Base-by-base conservation (phyloP, 306 rosid species). In the Prunus davidiana region DNA sequence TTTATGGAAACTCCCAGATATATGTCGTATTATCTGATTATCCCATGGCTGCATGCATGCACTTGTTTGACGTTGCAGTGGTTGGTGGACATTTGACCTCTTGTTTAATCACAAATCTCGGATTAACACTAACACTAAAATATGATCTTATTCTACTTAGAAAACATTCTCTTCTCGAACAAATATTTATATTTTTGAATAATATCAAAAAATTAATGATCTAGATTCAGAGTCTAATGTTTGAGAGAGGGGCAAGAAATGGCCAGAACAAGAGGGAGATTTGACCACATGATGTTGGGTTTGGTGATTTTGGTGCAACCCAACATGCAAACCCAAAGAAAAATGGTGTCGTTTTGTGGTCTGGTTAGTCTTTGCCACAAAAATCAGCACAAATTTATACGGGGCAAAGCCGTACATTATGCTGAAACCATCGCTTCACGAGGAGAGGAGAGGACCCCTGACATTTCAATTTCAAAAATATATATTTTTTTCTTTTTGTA, bases 361-460 rank as follows among this genome's bases (percentile, higher is more conserved):
- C 67, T 15, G 4, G 41, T 62, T 27, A 28, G 43, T 30, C 43
- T 2, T 62, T 19, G 22, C 24, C 24, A n/a, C 54, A 24, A 43
- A 18, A 9, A 73, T 2, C 43, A 15, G 41, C 24, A 41, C 66
- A 13, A 56, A 1, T 60, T 43, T 18, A 25, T 9, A 73, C 6
- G 69, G 52, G 52, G 8, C 52, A 10, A 60, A 25, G 76, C 68
- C 77, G 77, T 45, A 73, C 69, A 73, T 73, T 62, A 60, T 27
- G 77, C 77, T 46, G 77, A 60, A 73, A 60, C 77, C 58, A 45
- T 60, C 58, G 20, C 43, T 73, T 25, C 58, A 60, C 67, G 69
- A 73, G 69, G 20, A 61, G 30, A 11, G 3, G 9, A 3, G 43
- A 28, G 15, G 15, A 4, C 65, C 34, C 38, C 68, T 73, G 46